Base-by-base conservation (phyloP, 441 rosid species). In the Pelargonium myrrhifolium region DNA sequence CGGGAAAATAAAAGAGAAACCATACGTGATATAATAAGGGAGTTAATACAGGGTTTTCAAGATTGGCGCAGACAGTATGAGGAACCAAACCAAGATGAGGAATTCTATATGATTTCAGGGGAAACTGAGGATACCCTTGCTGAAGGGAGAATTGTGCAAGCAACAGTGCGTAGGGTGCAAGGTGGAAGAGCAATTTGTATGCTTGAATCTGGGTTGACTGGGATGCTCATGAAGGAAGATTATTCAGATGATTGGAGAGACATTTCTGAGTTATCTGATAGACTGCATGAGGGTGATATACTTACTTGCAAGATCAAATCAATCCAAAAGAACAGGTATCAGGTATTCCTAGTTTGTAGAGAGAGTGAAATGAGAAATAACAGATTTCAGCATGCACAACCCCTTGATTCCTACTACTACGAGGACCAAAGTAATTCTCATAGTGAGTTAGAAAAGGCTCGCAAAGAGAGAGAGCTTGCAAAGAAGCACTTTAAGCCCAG, bases 401-500 rank as follows among this genome's bases (percentile, higher is more conserved):
- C 12, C 22, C 59, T 17, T 53, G 59, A 53, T 53, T 22, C 59
- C 59, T 59, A 59, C 15, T 59, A 59, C 37, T 35, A 59, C 21
- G 63, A 59, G 37, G 37, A 59, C 35, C 31, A 12, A 26, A 21
- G 31, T 12, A 64, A 17, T 64, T 17, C 42, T 15, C 47, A 64
- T 42, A 64, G 49, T 39, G 51, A 40, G 45, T 20, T 39, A 64
- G 51, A 64, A 40, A 64, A 64, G 42, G 51, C 67, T 9, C 51
- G 67, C 51, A 64, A 64, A 45, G 67, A 64, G 26, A 64, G 40
- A 20, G 67, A 64, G 67, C 67, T 40, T 40, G 59, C 59, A 17
- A 53, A 53, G 59, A 64, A 45, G 51, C 47, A 64, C 51, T 64
- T 64, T 40, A 64, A 64, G 67, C 67, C 67, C n/a, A 40, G 49